These are phyloP conservation scores for Cerioporus squamosus DNA, from an alignment of 1,284 basidiomycete species.

Conservation along the genomic window DNA sequence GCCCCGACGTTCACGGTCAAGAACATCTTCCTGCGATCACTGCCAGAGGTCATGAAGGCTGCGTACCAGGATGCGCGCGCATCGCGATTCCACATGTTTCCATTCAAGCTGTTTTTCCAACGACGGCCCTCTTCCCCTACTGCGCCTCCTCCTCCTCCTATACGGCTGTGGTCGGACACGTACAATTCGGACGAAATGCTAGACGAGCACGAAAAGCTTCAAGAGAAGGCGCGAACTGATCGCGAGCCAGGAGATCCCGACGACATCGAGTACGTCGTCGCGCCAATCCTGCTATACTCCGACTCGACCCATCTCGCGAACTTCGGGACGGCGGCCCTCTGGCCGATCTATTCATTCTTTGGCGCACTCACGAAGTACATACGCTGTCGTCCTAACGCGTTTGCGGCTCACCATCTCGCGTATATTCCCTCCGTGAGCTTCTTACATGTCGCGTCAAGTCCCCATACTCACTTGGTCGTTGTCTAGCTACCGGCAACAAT, in stretches of 20 bases:
- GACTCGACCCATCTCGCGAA: conserved; percentile 17
- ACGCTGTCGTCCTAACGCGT: conserved; percentile 17
- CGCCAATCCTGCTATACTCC: conserved; percentile 12
- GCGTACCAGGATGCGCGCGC: conserved; percentile 4
- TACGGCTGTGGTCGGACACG: too few relatives aligned
- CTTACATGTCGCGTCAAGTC: too few relatives aligned
- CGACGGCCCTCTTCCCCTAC: too few relatives aligned
- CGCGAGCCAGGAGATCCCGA: conserved; percentile 9
- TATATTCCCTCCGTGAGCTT: conserved; percentile 36
- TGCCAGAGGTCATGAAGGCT: conserved; percentile 13
- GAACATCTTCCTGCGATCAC: conserved; percentile 22
- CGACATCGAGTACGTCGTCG: conserved; percentile 18
- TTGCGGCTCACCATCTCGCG: conserved; percentile 28
- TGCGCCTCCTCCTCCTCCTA: too few relatives aligned
- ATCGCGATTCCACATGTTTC: too few relatives aligned
- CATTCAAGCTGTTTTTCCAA: too few relatives aligned
- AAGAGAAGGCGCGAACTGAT: not conserved
- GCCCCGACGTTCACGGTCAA: conserved; percentile 31
- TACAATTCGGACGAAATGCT: conserved; percentile 24
- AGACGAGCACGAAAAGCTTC: conserved; percentile 17
- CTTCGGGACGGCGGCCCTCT: conserved; percentile 24
- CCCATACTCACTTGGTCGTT: not conserved
- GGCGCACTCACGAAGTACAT: conserved; percentile 30
- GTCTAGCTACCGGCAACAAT: too few relatives aligned
- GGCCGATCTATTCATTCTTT: conserved; percentile 20